Conservation (phyloP, 805 yeast genomes). For the Wickerhamomyces mucosus region DNA sequence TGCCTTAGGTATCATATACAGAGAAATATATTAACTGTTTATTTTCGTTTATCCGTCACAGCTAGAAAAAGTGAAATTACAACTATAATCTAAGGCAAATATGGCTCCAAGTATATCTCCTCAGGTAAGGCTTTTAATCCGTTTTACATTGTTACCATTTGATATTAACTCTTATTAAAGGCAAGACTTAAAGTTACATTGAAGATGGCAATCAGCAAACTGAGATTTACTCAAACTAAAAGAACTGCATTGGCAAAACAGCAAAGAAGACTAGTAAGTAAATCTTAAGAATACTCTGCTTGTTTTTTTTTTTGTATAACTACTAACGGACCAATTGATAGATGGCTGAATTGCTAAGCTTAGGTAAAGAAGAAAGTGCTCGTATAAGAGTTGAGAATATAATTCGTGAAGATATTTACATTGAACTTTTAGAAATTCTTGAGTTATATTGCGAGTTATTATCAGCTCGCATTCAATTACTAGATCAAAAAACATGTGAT, state of each 20-base stretch:
- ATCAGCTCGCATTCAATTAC: conserved; percentile 60
- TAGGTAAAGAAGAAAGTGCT: conserved; percentile 76
- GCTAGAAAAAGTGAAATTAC: too few species aligned
- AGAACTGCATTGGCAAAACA: conserved; percentile 67
- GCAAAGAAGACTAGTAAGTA: conserved; percentile 41
- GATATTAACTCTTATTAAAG: conserved; percentile 8
- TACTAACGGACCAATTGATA: conserved; percentile 25
- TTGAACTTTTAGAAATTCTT: conserved; percentile 68
- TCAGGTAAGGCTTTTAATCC: conserved; percentile 15
- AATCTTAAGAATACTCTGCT: too few species aligned
- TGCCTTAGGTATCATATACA: too few species aligned
- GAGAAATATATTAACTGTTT: too few species aligned
- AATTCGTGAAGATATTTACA: conserved; percentile 71
- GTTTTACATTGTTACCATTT: background rate
- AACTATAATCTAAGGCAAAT: too few species aligned
- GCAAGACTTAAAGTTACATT: conserved; percentile 23
- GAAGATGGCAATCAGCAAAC: conserved; percentile 62
- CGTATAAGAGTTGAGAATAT: conserved; percentile 75
- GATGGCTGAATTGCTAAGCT: conserved; percentile 59
- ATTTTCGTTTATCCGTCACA: too few species aligned
- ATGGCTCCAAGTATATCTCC: conserved; percentile 22
- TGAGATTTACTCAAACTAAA: conserved; percentile 61
- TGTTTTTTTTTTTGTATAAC: too few species aligned
- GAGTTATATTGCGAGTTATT: conserved; percentile 78
- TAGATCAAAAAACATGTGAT: conserved; percentile 29